Evolutionary conservation across 2,329 filamentous ascomycete species (phyloP), one percentile per base, ranked within the genome.

Genomic region (Acrodontium crateriforme): DNA sequence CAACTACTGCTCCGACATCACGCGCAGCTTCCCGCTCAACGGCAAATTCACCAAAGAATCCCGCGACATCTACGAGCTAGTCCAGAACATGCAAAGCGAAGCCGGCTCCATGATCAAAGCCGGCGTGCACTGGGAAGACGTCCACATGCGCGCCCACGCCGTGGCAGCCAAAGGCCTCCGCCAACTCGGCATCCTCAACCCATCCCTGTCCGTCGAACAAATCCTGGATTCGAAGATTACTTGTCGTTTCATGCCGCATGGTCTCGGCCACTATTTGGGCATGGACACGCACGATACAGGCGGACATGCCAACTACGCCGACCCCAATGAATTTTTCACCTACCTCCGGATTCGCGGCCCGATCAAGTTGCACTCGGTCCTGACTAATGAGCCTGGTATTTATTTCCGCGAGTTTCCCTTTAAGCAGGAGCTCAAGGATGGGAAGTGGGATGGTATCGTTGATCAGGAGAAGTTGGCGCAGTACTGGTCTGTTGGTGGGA

Each of bases 301-400:
- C 14, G 62, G 62, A 2, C 57, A 64, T 20, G 50, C 62, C 2
- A 58, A 65, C 37, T 63, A 64, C 41, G 47, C 46, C 6, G 89
- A 98, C 49, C 61, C 68, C 34, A 85, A 98, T 51, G 62, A 70
- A 18, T 72, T 94, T 67, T 95, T 94, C 58, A 68, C 73, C 29
- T 95, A 94, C 49, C 60, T 98, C 35, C 67, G 89, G 24, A 75
- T 92, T 20, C 65, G 89, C 29, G 49, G 49, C 9, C 38, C 29
- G 10, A 14, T 52, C 29, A 46, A 44, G 9, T 44, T 39, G 8
- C 78, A 79, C 6, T 77, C 77, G 27, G 82, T 98, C 14, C 75
- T 98, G 29, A 98, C 89, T 0, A 87, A 95, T 20, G 89, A 98
- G 61, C 89, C 89, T 9, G 89, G 89, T 12, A 74, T 76, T 20